Evolutionary conservation across 2,329 filamentous ascomycete genomes (phyloP), one percentile per base, ranked within the genome.

Genomic region (Arthroderma uncinatum): DNA sequence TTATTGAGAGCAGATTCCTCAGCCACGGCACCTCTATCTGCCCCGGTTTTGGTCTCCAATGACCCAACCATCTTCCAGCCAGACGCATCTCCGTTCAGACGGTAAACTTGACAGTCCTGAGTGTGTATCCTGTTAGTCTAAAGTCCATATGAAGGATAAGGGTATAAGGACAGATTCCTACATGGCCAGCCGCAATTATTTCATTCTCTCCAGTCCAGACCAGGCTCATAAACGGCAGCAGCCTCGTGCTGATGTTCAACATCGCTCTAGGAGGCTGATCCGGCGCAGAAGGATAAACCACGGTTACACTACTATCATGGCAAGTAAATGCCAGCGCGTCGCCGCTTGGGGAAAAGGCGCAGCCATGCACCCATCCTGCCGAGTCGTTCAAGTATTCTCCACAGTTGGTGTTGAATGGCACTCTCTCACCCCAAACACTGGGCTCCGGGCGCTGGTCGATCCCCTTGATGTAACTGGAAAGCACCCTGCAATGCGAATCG

Each of bases 401-500:
- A 68, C 93, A 98, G 54, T 98, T 90, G 2, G 93, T 98, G 76
- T 96, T 96, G 79, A 98, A 98, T 5, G 93, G 93, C 61, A 98
- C 77, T 53, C 92, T 80, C 78, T 98, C 93, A 59, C 93, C 93
- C 93, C 93, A 98, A 8, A 86, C 87, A 61, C 84, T 87, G 6
- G 91, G 85, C 65, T 93, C 87, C 1, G 93, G 93, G 47, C 89
- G 82, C 63, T 82, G 79, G 71, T 98, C 93, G 57, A 94, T 83
- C 55, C 91, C 91, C 77, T 98, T 98, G 79, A 98, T 88, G 75
- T 95, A 98, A 68, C 86, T 87, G 7, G 89, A 95, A 69, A 98
- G 89, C 57, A 98, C 93, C 61, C 93, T 81, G 2, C 93, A 92
- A 69, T 98, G 93, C 37, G 92, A 93, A 73, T 98, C 93, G 36